A percentile compares a stretch with the other conserved stretches of the same genome.
These are phyloP conservation scores for Globisporangium canariense DNA, from an alignment of 352 stramenopile genomes.

Conservation along the genomic window DNA sequence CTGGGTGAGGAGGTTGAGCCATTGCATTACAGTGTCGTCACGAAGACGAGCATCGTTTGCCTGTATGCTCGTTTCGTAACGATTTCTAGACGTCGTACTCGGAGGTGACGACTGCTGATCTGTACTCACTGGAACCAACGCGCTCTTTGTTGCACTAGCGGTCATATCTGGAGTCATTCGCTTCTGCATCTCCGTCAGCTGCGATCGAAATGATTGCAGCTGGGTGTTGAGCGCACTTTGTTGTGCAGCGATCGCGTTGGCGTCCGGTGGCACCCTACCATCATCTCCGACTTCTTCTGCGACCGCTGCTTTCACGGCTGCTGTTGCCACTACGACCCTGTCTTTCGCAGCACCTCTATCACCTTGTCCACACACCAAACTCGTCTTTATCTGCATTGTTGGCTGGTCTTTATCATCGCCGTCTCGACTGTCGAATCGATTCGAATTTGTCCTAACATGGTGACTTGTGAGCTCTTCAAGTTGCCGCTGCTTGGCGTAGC, in stretches of 20 bases:
- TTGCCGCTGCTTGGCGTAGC: constrained; percentile 15
- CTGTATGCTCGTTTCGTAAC: constrained; percentile 13
- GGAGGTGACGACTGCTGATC: not conserved
- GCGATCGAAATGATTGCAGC: constrained; percentile 38
- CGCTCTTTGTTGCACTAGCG: not conserved
- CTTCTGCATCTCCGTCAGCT: constrained; percentile 44
- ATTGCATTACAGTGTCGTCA: constrained; percentile 37
- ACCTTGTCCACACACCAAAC: not conserved
- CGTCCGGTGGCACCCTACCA: not conserved
- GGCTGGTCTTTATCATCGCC: not conserved
- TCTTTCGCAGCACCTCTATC: not conserved
- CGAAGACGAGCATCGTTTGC: constrained; percentile 21
- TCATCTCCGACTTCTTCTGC: not conserved
- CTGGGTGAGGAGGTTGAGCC: constrained; percentile 39
- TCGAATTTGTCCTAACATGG: not conserved
- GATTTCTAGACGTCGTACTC: not conserved
- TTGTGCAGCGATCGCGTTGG: constrained; percentile 20
- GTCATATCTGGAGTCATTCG: constrained; percentile 20
- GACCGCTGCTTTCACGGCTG: not conserved
- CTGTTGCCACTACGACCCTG: not conserved
- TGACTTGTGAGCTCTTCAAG: not conserved
- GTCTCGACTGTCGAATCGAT: too few species aligned
- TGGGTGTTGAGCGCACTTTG: constrained; percentile 36
- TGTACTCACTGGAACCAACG: not conserved
- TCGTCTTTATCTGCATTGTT: not conserved